Percentiles rank a stretch among this genome's conserved stretches.
Conservation (phyloP, 768 basidiomycete species). For the Tylopilus intermedius region DNA sequence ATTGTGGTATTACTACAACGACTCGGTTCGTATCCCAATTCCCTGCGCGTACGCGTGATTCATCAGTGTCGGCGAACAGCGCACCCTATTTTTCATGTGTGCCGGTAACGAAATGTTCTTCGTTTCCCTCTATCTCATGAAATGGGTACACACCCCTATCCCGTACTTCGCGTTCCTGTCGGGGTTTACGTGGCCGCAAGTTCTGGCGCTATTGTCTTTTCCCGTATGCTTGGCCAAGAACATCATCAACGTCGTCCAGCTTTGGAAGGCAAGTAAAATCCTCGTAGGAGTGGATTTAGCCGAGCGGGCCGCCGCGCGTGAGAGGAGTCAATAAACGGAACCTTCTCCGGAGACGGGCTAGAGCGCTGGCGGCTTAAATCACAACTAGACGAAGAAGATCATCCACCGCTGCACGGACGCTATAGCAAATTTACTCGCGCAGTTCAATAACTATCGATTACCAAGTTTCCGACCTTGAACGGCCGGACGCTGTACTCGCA, state of each 20-base stretch:
- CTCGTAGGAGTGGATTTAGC: slow-evolving; percentile 90
- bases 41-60: neutral
- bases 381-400: slow-evolving; percentile 13
- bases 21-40: slow-evolving; percentile 56
- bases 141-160: slow-evolving; percentile 73
- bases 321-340: slow-evolving; percentile 20
- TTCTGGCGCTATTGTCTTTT: slow-evolving; percentile 56
- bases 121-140: slow-evolving; percentile 89
- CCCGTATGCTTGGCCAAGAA: slow-evolving; percentile 81
- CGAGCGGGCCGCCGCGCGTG: slow-evolving; percentile 66
- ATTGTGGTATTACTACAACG: slow-evolving; percentile 89
- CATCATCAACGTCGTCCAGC: slow-evolving; percentile 89
- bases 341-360: neutral
- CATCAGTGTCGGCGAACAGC: slow-evolving; percentile 37
- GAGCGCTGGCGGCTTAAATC: neutral
- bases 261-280: slow-evolving; percentile 97
- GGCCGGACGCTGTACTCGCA: neutral
- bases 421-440: slow-evolving; percentile 7
- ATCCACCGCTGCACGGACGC: slow-evolving; percentile 7
- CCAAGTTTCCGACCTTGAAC: slow-evolving; percentile 1
- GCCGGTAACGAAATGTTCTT: slow-evolving; percentile 96
- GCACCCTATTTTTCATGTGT: slow-evolving; percentile 86
- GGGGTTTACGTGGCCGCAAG: slow-evolving; percentile 68
- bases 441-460: slow-evolving; percentile 12
- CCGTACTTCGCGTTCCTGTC: slow-evolving; percentile 25